Evolutionary conservation across 345 rosid species (phyloP).

Genomic region (Eucalyptus pauciflora): DNA sequence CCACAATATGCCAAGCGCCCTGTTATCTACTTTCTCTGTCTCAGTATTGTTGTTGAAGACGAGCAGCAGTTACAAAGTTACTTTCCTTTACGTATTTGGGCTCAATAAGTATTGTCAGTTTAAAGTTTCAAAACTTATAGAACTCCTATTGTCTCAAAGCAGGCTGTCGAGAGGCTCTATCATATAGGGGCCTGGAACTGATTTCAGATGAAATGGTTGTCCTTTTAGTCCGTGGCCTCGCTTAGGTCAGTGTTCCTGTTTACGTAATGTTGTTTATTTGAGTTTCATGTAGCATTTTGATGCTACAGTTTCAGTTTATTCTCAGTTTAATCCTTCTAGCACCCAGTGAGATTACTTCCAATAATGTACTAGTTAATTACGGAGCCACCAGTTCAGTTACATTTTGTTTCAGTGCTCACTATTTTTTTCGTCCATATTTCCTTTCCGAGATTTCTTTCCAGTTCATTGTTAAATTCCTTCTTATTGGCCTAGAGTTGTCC

Average conservation of each 20-base stretch:
- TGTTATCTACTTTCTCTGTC: not conserved
- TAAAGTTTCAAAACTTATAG: conserved; percentile 52
- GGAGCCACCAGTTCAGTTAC: conserved; percentile 1
- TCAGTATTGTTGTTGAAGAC: conserved; percentile 20
- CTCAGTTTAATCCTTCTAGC: conserved; percentile 16
- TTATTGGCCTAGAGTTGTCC: not conserved
- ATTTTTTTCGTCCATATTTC: not conserved
- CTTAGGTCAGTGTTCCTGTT: conserved; percentile 89
- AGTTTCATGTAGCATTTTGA: conserved; percentile 43
- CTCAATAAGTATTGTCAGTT: conserved; percentile 24
- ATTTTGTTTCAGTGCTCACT: not conserved
- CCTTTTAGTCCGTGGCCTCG: conserved; percentile 62
- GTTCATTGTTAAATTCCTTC: not conserved
- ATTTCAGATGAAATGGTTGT: conserved; percentile 85
- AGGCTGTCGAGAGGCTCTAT: conserved; percentile 93
- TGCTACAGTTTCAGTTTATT: conserved; percentile 35
- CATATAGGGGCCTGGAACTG: conserved; percentile 96
- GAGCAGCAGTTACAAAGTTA: conserved; percentile 39
- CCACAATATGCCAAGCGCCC: not conserved
- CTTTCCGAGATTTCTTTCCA: not conserved
- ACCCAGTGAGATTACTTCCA: conserved; percentile 16
- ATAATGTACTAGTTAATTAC: conserved; percentile 8
- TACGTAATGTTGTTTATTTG: conserved; percentile 39
- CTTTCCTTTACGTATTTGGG: conserved; percentile 43
- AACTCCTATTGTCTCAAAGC: conserved; percentile 83